A percentile compares a stretch with the other conserved stretches of the same genome.
These are phyloP conservation scores for Blastobotrys apis DNA, from an alignment of 1,139 yeast species.

Conservation along the genomic window DNA sequence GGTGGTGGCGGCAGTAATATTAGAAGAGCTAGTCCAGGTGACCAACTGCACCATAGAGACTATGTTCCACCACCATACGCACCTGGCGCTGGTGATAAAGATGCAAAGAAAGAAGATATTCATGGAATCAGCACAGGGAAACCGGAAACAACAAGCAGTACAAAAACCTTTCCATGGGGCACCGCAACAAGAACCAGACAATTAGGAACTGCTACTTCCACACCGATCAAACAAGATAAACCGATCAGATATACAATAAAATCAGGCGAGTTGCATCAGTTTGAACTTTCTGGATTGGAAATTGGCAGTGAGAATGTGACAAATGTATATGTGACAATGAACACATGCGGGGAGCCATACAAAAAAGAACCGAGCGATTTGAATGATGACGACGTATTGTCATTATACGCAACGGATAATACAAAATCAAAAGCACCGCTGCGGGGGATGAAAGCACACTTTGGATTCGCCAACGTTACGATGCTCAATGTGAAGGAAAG, in stretches of 20 bases:
- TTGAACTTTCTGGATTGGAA: conserved; percentile 19
- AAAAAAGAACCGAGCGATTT: conserved; percentile 4
- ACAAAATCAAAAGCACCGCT: conserved; percentile 4
- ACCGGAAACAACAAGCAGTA: no score
- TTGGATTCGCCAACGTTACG: conserved; percentile 30
- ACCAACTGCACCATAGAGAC: no score
- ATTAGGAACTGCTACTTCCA: conserved; percentile 14
- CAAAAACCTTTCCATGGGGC: conserved; percentile 6
- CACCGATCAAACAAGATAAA: conserved; percentile 21
- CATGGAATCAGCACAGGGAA: not conserved
- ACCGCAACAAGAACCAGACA: conserved; percentile 2
- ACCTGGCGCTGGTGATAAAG: conserved; percentile 4
- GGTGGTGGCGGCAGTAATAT: no score
- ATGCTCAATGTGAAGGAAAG: conserved; percentile 15
- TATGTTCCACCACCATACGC: not conserved
- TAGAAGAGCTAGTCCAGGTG: no score
- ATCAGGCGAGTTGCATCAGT: conserved; percentile 30
- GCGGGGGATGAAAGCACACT: conserved; percentile 15
- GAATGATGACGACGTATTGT: conserved; percentile 7
- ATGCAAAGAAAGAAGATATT: no score
- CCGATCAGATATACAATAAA: conserved; percentile 26
- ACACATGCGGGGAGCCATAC: conserved; percentile 22
- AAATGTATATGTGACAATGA: conserved; percentile 23
- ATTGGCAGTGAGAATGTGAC: not conserved
- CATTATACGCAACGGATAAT: conserved; percentile 20